These are phyloP conservation scores for Auriscalpium microsporum DNA, from an alignment of 768 basidiomycete species.

Conservation along the genomic window DNA sequence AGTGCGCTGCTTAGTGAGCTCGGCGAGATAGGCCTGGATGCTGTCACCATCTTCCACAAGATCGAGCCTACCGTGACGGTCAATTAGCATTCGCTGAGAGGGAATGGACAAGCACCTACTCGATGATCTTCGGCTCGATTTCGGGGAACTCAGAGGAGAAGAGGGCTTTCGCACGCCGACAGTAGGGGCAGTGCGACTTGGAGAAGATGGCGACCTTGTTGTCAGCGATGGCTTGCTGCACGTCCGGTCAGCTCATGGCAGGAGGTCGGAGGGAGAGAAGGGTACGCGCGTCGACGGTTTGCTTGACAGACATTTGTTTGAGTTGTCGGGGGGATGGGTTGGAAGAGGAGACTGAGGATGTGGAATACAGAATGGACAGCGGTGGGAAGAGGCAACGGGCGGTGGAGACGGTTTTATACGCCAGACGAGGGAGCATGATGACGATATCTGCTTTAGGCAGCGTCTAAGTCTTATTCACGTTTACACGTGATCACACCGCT, in stretches of 20 bases:
- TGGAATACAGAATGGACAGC: slow-evolving; percentile 12
- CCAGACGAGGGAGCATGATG: not conserved
- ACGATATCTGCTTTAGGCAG: not conserved
- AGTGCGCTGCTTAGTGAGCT: slow-evolving; percentile 60
- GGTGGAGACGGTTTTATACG: slow-evolving; percentile 6
- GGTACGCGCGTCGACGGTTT: slow-evolving; percentile 33
- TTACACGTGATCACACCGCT: not conserved
- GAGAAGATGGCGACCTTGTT: slow-evolving; percentile 34
- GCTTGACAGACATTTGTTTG: slow-evolving; percentile 24
- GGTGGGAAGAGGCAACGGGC: slow-evolving; percentile 15
- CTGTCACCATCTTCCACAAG: slow-evolving; percentile 43
- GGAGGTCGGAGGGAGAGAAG: not conserved
- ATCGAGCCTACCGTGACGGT: slow-evolving; percentile 41
- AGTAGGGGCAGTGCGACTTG: slow-evolving; percentile 35
- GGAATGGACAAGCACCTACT: slow-evolving; percentile 21
- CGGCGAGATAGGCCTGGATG: slow-evolving; percentile 57
- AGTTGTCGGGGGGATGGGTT: slow-evolving; percentile 25
- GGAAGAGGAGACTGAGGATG: slow-evolving; percentile 24
- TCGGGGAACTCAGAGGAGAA: slow-evolving; percentile 25
- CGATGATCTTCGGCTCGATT: slow-evolving; percentile 24
- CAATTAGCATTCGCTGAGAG: not conserved
- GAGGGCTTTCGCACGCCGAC: slow-evolving; percentile 31
- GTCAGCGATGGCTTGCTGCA: slow-evolving; percentile 25
- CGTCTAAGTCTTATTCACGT: not conserved
- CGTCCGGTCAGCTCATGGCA: not conserved